Evolutionary conservation across 352 stramenopile genomes (phyloP).

Genomic region (Aphanomyces stellatus): DNA sequence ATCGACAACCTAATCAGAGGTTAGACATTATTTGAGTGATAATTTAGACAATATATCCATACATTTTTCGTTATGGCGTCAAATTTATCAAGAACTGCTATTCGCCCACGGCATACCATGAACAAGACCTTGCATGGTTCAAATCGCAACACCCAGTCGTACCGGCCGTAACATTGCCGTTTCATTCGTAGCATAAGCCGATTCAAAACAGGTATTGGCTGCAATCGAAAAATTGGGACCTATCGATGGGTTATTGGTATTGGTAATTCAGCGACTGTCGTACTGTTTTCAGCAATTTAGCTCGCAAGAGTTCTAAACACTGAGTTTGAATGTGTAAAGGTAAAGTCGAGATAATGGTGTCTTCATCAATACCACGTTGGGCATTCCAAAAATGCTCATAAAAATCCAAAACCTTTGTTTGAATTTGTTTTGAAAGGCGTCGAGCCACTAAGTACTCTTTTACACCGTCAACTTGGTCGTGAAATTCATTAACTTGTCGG

Average conservation of each 20-base stretch:
- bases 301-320: not conserved
- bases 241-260: not conserved
- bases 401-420: conserved; percentile 14
- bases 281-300: conserved; percentile 10
- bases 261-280: not conserved
- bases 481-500: conserved; percentile 1
- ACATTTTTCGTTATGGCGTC: not conserved
- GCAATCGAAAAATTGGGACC: conserved; percentile 5
- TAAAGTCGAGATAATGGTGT: not conserved
- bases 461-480: conserved; percentile 12
- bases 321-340: conserved; percentile 12
- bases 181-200: not conserved
- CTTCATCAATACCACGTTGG: conserved; percentile 8
- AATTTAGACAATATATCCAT: not conserved
- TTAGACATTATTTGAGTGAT: not conserved
- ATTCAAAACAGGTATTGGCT: not conserved
- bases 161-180: not conserved
- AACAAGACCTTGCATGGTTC: not conserved
- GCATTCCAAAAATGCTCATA: conserved; percentile 12
- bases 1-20: not conserved
- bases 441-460: not conserved
- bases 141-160: not conserved
- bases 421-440: not conserved
- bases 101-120: conserved; percentile 1
- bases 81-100: not conserved